Evolutionary conservation across 495 filamentous ascomycete species (phyloP).

Genomic region (Chaetomidium leptoderma): DNA sequence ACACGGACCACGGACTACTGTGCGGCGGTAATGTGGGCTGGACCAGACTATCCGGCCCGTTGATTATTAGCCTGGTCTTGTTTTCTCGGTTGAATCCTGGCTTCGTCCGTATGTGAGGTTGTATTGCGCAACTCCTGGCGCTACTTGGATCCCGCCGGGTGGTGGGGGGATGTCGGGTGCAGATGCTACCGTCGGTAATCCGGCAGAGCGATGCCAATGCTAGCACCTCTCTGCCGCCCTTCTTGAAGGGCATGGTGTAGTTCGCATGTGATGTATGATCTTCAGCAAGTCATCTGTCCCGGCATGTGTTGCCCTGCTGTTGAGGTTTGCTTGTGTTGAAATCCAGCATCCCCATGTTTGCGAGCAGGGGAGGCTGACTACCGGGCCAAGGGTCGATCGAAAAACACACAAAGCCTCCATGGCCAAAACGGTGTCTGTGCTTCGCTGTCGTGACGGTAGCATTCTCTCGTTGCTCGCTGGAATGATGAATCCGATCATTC

Average conservation of each 20-base stretch:
- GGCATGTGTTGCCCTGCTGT: background rate
- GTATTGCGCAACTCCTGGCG: conserved; percentile 13
- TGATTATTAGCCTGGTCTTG: conserved; percentile 2
- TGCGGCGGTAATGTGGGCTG: background rate
- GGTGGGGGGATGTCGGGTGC: background rate
- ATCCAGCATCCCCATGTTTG: no score
- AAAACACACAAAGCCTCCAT: background rate
- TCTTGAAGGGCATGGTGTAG: no score
- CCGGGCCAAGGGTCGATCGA: no score
- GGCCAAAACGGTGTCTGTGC: background rate
- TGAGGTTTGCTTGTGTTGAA: background rate
- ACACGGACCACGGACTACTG: background rate
- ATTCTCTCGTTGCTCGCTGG: background rate
- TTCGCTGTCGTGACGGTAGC: background rate
- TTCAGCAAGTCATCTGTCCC: no score
- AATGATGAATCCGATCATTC: background rate
- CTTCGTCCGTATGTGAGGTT: conserved; percentile 5
- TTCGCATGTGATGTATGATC: no score
- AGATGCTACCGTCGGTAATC: no score
- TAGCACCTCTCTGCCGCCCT: no score
- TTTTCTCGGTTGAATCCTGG: background rate
- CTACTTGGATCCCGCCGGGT: background rate
- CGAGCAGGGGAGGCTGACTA: no score
- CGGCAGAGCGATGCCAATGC: no score
- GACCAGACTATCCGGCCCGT: background rate